Base-by-base conservation (phyloP, 2,329 filamentous ascomycete genomes). In the Fusarium vanettenii region DNA sequence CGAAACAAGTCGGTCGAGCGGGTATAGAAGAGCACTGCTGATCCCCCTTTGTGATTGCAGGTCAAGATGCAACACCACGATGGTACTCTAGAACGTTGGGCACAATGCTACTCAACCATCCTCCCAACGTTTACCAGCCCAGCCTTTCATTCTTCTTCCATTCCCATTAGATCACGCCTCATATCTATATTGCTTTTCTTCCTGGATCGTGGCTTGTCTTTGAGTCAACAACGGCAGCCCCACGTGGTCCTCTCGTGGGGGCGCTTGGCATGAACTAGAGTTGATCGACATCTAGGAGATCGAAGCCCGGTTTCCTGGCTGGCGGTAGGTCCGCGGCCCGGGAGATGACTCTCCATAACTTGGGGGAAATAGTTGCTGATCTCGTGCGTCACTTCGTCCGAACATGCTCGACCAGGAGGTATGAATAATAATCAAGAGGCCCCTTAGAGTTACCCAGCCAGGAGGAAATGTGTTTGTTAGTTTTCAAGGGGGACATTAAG, bases 321-420 rank as follows among this genome's bases (percentile, higher is more conserved):
- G 55, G 48, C 25, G 52, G 27, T 22, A 39, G 25, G 57, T n/a
- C 20, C 63, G 31, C 55, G 60, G 41, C 67, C 55, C 22, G 35
- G 16, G 39, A 72, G 59, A 62, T 71, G 57, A 68, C 67, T 64
- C 11, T 61, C 41, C 27, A 62, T 57, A 27, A 6, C 16, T 4
- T 33, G 8, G 33, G 60, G 33, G 37, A 25, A 43, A 62, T 59
- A 39, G 41, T 50, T 45, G 56, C 11, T 50, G 71, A 73, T 73
- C 71, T 33, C 14, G 2, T 43, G 14, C 35, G 22, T 25, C 31
- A 29, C 18, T 6, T 37, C 59, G 16, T 5, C 55, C 25, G 55
- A 65, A 9, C 3, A 8, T 9, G 20, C 39, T 48, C 43, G 35
- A 14, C 8, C n/a, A 11, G 62, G 25, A 50, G 29, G 39, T 1